phyloP scores from a whole-genome alignment of 805 yeast genomes.

The Scheffersomyces stipitis region DNA sequence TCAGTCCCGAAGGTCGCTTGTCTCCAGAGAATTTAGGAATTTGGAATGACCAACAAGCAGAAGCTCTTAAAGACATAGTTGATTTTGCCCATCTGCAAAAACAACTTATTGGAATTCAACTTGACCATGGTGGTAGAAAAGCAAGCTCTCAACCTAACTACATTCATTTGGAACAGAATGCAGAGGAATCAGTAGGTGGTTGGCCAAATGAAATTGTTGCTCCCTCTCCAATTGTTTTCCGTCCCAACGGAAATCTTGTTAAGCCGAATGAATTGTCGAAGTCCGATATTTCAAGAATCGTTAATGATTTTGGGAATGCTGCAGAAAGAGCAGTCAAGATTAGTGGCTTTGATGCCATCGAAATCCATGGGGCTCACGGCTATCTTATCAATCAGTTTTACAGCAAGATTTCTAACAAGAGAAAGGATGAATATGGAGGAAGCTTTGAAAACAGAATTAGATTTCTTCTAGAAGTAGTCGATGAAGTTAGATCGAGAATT shows the following conservation, averaged over 20 bases:
- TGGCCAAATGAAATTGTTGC: slow-evolving; percentile 45
- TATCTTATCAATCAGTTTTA: slow-evolving; percentile 52
- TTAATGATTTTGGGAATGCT: slow-evolving; percentile 42
- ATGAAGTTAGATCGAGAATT: slow-evolving; percentile 39
- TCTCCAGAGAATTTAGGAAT: slow-evolving; percentile 50
- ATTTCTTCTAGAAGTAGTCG: slow-evolving; percentile 47
- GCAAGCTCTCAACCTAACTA: slow-evolving; percentile 29
- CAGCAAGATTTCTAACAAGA: slow-evolving; percentile 44
- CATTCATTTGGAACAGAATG: slow-evolving; percentile 27
- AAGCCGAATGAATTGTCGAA: slow-evolving; percentile 43
- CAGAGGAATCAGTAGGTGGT: slow-evolving; percentile 36
- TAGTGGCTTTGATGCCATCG: slow-evolving; percentile 64
- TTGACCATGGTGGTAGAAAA: slow-evolving; percentile 58
- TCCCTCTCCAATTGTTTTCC: slow-evolving; percentile 41
- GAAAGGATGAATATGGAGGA: slow-evolving; percentile 68
- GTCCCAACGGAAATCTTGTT: slow-evolving; percentile 25
- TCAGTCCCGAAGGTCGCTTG: slow-evolving; percentile 39
- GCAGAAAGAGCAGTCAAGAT: slow-evolving; percentile 49
- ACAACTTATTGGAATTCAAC: slow-evolving; percentile 50
- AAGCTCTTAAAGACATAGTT: slow-evolving; percentile 36
- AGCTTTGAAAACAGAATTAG: slow-evolving; percentile 56
- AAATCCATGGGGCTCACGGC: slow-evolving; percentile 67
- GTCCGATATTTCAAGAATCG: slow-evolving; percentile 40
- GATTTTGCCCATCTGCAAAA: slow-evolving; percentile 48
- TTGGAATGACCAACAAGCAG: slow-evolving; percentile 51